phyloP scores from a whole-genome alignment of 768 basidiomycete genomes.

The Porphyrellus cyaneotinctus region DNA sequence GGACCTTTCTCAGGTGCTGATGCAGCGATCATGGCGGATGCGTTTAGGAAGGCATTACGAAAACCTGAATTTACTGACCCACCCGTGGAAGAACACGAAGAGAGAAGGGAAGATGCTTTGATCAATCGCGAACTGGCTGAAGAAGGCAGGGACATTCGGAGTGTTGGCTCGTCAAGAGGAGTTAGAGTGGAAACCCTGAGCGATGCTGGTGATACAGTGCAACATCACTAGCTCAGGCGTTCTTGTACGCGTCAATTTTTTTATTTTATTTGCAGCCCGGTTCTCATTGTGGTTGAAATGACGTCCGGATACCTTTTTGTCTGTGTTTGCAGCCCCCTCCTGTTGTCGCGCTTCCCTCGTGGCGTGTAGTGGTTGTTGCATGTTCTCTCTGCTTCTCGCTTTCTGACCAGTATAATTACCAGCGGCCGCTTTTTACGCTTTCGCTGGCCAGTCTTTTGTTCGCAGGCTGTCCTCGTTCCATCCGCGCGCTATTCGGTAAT shows the following conservation, averaged over 20 bases:
- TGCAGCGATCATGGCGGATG: constrained; percentile 90
- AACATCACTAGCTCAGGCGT: constrained; percentile 40
- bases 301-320: constrained; percentile 34
- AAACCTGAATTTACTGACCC: constrained; percentile 82
- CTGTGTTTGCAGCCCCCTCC: constrained; percentile 20
- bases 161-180: constrained; percentile 75
- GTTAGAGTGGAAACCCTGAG: constrained; percentile 71
- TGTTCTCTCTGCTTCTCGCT: constrained; percentile 26
- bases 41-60: constrained; percentile 82
- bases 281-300: constrained; percentile 33
- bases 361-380: constrained; percentile 30
- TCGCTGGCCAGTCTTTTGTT: constrained; percentile 23
- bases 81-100: constrained; percentile 59
- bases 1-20: constrained; percentile 80
- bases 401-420: constrained; percentile 30
- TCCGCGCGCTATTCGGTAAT: constrained; percentile 29
- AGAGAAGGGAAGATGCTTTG: constrained; percentile 37
- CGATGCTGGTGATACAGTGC: constrained; percentile 47
- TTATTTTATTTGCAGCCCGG: constrained; percentile 34
- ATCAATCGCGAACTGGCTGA: constrained; percentile 77
- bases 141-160: constrained; percentile 85
- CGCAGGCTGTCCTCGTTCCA: constrained; percentile 22
- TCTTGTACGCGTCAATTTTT: constrained; percentile 33
- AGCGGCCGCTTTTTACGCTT: constrained; percentile 27
- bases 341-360: constrained; percentile 29